Conservation (phyloP, 768 basidiomycete genomes). For the Daedalea quercina region DNA sequence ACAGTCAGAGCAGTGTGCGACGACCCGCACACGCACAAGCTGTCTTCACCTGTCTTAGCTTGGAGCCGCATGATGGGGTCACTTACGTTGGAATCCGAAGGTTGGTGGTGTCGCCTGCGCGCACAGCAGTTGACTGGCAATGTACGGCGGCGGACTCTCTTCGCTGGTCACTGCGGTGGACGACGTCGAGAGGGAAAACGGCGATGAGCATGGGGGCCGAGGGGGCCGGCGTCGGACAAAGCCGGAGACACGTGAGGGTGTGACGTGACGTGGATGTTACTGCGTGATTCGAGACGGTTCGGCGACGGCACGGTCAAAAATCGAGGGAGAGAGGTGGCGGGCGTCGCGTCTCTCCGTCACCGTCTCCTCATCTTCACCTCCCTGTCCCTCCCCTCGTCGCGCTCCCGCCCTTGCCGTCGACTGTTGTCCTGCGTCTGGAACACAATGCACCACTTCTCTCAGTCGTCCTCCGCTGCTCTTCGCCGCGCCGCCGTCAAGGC, state of each 20-base stretch:
- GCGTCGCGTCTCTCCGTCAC: too few species aligned
- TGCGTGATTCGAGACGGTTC: constrained; percentile 29
- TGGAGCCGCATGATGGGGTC: too few species aligned
- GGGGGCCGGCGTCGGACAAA: neutral
- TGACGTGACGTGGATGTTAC: constrained; percentile 15
- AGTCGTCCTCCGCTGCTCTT: constrained; percentile 56
- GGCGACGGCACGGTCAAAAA: constrained; percentile 21
- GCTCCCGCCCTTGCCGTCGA: constrained; percentile 12
- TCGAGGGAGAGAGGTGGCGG: constrained; percentile 6
- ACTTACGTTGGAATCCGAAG: too few species aligned
- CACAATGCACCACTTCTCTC: constrained; percentile 68
- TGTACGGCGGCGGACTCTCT: too few species aligned
- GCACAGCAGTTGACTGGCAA: too few species aligned
- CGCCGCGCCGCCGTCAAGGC: constrained; percentile 60
- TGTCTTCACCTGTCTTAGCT: too few species aligned
- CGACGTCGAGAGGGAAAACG: too few species aligned
- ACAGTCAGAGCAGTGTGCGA: too few species aligned
- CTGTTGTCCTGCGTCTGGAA: neutral
- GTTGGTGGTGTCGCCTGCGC: too few species aligned
- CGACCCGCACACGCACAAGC: too few species aligned
- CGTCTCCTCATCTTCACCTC: constrained; percentile 11
- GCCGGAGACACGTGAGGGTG: neutral
- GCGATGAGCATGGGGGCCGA: too few species aligned
- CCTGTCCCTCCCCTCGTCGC: constrained; percentile 5
- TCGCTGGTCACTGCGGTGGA: too few species aligned